These are phyloP conservation scores for Tagetes erecta DNA, from an alignment of 129 eudicot genomes.

Conservation along the genomic window DNA sequence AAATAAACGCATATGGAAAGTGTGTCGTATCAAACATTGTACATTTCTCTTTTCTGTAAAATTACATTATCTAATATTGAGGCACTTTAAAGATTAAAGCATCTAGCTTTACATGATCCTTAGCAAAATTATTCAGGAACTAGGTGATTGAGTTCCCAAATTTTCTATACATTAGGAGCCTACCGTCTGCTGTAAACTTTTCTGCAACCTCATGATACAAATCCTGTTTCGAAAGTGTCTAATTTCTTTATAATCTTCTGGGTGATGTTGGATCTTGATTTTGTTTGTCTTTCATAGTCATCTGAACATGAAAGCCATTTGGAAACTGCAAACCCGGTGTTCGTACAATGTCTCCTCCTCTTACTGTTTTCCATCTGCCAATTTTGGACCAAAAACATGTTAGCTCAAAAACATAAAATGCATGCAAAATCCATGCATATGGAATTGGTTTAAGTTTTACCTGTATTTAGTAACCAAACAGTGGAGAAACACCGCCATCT, in stretches of 20 bases:
- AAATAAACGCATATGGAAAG: conserved; percentile 7
- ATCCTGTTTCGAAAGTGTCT: conserved; percentile 20
- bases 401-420: not conserved
- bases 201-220: conserved; percentile 30
- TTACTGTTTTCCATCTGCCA: conserved; percentile 60
- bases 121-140: conserved; percentile 41
- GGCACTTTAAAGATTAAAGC: conserved; percentile 18
- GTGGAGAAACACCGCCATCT: conserved; percentile 93
- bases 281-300: conserved; percentile 43
- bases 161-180: conserved; percentile 24
- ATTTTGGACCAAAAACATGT: conserved; percentile 17
- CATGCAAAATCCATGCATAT: not conserved
- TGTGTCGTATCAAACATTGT: conserved; percentile 29
- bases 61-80: conserved; percentile 32
- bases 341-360: conserved; percentile 84
- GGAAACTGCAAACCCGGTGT: conserved; percentile 96
- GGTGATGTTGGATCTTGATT: conserved; percentile 30
- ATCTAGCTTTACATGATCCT: conserved; percentile 40
- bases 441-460: conserved; percentile 35
- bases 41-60: conserved; percentile 31
- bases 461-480: conserved; percentile 85
- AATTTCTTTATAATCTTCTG: conserved; percentile 15
- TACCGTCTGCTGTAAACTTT: conserved; percentile 16
- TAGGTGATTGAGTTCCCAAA: conserved; percentile 23
- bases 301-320: conserved; percentile 59